phyloP scores from a whole-genome alignment of 768 basidiomycete genomes.

The Leucosporidium creatinivorum region DNA sequence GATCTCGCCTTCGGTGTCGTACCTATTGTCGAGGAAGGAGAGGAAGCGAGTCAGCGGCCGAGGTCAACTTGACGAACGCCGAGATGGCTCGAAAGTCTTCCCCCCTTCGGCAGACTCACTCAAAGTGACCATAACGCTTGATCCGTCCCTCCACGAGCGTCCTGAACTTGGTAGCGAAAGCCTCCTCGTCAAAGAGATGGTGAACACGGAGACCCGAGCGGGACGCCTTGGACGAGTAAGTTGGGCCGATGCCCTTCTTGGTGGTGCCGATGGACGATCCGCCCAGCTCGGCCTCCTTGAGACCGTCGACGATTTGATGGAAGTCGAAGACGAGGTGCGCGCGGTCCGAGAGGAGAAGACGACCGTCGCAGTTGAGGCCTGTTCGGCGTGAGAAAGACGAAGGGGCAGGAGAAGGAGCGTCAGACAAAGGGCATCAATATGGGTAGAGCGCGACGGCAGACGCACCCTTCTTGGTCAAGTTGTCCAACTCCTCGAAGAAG shows the following conservation, averaged over 20 bases:
- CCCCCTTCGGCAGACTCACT: slow-evolving; percentile 40
- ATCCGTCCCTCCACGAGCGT: slow-evolving; percentile 92
- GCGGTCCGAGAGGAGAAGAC: slow-evolving; percentile 88
- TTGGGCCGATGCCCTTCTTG: slow-evolving; percentile 95
- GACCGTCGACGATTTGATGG: slow-evolving; percentile 97
- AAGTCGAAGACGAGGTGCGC: slow-evolving; percentile 98
- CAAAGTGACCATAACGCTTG: slow-evolving; percentile 95
- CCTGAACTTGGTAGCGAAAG: slow-evolving; percentile 86
- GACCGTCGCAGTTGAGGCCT: slow-evolving; percentile 78
- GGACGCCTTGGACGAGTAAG: slow-evolving; percentile 95
- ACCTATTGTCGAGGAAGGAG: slow-evolving; percentile 39
- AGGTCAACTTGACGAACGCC: background rate
- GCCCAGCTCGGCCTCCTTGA: slow-evolving; percentile 96
- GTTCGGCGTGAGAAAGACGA: background rate
- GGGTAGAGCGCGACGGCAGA: background rate
- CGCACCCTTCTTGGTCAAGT: slow-evolving; percentile 71
- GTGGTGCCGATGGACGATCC: slow-evolving; percentile 82
- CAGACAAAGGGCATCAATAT: too few species aligned
- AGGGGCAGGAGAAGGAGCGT: slow-evolving; percentile 9
- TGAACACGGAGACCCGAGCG: slow-evolving; percentile 92
- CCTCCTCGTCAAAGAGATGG: slow-evolving; percentile 62
- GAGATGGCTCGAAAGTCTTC: background rate
- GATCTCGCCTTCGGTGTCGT: slow-evolving; percentile 96
- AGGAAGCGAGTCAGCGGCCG: background rate
- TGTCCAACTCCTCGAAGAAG: slow-evolving; percentile 87